These are phyloP conservation scores for Colletotrichum musae DNA, from an alignment of 2,329 filamentous ascomycete genomes.

Conservation along the genomic window DNA sequence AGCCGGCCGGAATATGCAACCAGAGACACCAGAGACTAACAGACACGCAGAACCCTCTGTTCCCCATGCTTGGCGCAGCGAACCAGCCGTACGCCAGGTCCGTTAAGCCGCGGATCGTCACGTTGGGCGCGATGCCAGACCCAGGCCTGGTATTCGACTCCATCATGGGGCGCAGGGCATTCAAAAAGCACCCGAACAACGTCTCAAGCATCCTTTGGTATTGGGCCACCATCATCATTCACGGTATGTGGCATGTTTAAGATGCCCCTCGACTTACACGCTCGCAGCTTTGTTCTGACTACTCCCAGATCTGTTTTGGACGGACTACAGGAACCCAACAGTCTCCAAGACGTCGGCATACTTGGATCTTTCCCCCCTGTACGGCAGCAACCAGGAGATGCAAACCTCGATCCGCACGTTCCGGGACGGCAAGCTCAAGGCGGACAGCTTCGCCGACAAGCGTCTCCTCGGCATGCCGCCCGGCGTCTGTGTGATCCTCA, in stretches of 20 bases:
- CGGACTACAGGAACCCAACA: slow-evolving; percentile 71
- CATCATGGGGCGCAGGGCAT: slow-evolving; percentile 67
- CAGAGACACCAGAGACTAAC: slow-evolving; percentile 1
- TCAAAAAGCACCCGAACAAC: slow-evolving; percentile 76
- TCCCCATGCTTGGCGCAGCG: slow-evolving; percentile 77
- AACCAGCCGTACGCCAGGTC: slow-evolving; percentile 77
- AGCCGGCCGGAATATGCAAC: slow-evolving; percentile 35
- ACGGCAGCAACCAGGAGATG: slow-evolving; percentile 77
- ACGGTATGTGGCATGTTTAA: slow-evolving; percentile 61
- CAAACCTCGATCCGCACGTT: slow-evolving; percentile 79
- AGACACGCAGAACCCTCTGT: slow-evolving; percentile 70
- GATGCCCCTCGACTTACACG: no score
- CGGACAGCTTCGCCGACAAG: slow-evolving; percentile 80
- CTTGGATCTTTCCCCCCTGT: slow-evolving; percentile 79
- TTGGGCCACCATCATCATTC: slow-evolving; percentile 74
- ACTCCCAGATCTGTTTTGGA: slow-evolving; percentile 76
- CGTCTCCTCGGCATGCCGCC: slow-evolving; percentile 80
- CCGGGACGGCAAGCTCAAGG: slow-evolving; percentile 79
- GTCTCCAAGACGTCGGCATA: slow-evolving; percentile 79
- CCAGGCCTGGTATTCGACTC: slow-evolving; percentile 74
- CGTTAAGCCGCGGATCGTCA: slow-evolving; percentile 70
- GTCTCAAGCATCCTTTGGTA: slow-evolving; percentile 76
- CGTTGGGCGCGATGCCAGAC: slow-evolving; percentile 77
- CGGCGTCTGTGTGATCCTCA: slow-evolving; percentile 77
- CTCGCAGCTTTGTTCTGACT: slow-evolving; percentile 5